Conservation (phyloP, 139 green algal species). For the Tetradesmus lagerheimii region DNA sequence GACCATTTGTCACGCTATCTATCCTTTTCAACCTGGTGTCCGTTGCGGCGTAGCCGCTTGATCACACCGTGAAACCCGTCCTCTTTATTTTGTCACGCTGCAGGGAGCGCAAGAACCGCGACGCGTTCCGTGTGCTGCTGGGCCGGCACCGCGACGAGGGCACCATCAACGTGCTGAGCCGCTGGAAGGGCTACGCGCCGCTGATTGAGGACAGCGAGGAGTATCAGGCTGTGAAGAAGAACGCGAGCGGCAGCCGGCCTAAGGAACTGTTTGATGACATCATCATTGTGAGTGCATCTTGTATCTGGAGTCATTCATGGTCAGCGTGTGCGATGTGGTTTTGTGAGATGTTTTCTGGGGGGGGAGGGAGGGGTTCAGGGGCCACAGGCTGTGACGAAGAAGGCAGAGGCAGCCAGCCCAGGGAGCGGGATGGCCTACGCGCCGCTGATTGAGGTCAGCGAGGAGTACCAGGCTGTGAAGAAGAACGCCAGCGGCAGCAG, state of each 20-base stretch:
- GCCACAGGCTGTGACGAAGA: no score
- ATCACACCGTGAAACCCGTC: no score
- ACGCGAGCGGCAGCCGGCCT: slow-evolving; percentile 74
- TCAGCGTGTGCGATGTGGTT: no score
- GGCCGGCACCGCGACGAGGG: slow-evolving; percentile 64
- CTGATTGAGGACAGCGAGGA: slow-evolving; percentile 66
- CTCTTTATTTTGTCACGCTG: neutral
- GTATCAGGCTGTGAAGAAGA: slow-evolving; percentile 77
- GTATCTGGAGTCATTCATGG: no score
- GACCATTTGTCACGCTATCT: no score
- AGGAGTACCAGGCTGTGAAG: slow-evolving; percentile 74
- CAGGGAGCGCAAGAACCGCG: slow-evolving; percentile 78
- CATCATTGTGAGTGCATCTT: slow-evolving; percentile 28
- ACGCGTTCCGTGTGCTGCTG: slow-evolving; percentile 86
- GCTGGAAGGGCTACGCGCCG: slow-evolving; percentile 79
- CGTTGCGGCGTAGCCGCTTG: no score
- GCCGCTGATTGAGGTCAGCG: slow-evolving; percentile 63
- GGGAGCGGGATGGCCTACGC: slow-evolving; percentile 83
- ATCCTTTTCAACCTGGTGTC: no score
- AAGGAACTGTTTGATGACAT: slow-evolving; percentile 93
- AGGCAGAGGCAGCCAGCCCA: no score
- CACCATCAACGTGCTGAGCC: slow-evolving; percentile 53
- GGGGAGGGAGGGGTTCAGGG: no score
- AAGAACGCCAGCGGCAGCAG: slow-evolving; percentile 73
- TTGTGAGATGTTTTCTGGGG: no score